Base-by-base conservation (phyloP, 1,284 basidiomycete genomes). In the Cerioporus squamosus region DNA sequence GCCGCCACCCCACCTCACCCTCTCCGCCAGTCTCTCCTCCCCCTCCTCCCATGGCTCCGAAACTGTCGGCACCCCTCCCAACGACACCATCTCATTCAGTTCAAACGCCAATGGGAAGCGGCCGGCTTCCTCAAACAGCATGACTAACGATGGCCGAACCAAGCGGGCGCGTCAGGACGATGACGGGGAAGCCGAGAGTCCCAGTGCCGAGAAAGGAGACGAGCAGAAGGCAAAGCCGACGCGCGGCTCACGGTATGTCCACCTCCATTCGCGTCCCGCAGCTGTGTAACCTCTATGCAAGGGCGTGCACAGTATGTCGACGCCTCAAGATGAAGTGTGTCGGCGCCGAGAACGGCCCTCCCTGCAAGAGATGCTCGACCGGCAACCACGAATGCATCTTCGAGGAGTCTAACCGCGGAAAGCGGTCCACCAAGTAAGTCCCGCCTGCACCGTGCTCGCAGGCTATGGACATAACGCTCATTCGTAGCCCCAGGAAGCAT, bases 321-420 rank as follows among this genome's bases (percentile, higher is more conserved):
- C 90, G 95, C 48, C 87, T 98, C 63, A 99, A 99, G 80, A 99
- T 99, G 97, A 93, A 97, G 66, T 99, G 97, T 66, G 94, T 97
- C 18, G 95, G 92, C 38, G 93, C 94, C 2, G 95, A 97, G 69
- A 83, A 95, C 36, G 95, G 94, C 0, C 93, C 93, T 0, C 94
- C 95, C 0, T 98, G 95, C 77, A 95, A 95, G 70, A 87, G 91
- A 24, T 92, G 90, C 71, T 80, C 83, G 60, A 77, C 88, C 0
- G 91, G 93, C 10, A 89, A 89, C 54, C 94, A 95, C 69, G 92
- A 95, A 64, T 98, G 95, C 69, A 85, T 97, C 44, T 98, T 98
- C 65, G 94, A 97, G 75, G 95, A 97, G 72, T 94, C 92, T 5
- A 95, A 97, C 72, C 85, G 95, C 48, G 95, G 96, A 40, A 96